Conservation (phyloP, 1,284 basidiomycete species). For the Trichosporon sp. region DNA sequence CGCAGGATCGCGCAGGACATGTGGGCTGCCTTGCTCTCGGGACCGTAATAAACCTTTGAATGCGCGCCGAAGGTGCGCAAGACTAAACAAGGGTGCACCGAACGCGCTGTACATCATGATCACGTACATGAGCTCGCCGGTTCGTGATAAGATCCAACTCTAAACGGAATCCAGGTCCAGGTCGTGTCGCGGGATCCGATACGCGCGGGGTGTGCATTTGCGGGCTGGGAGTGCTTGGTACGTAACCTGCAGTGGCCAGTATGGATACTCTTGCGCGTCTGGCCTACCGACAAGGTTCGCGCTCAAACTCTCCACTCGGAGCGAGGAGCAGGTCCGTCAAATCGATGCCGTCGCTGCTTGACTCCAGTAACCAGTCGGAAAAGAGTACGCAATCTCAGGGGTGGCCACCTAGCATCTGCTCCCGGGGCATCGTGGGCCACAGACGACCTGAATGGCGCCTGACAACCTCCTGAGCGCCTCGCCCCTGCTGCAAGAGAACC, state of each 20-base stretch:
- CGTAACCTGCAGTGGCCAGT: not conserved
- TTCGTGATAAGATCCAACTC: conserved; percentile 5
- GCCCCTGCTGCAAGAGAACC: conserved; percentile 6
- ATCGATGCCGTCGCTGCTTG: not conserved
- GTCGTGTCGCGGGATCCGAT: not conserved
- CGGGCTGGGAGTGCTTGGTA: not conserved
- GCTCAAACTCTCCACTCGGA: conserved; percentile 4
- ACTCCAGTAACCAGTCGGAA: not conserved
- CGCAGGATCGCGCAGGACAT: not conserved
- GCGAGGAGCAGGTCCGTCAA: not conserved
- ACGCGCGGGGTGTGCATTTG: not conserved
- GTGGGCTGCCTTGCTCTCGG: not conserved
- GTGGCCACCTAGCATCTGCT: not conserved
- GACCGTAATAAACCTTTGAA: no score
- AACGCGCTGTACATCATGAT: not conserved
- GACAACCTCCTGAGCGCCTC: not conserved
- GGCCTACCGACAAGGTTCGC: not conserved
- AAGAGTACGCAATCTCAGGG: not conserved
- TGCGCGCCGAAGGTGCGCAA: not conserved
- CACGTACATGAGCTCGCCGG: conserved; percentile 1
- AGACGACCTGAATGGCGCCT: not conserved
- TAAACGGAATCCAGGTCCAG: conserved; percentile 3
- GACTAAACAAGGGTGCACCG: not conserved
- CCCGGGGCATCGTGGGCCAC: not conserved
- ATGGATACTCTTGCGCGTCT: not conserved